Evolutionary conservation across 306 rosid genomes (phyloP), one percentile per base, ranked within the genome.

Genomic region (Fagus sylvatica): DNA sequence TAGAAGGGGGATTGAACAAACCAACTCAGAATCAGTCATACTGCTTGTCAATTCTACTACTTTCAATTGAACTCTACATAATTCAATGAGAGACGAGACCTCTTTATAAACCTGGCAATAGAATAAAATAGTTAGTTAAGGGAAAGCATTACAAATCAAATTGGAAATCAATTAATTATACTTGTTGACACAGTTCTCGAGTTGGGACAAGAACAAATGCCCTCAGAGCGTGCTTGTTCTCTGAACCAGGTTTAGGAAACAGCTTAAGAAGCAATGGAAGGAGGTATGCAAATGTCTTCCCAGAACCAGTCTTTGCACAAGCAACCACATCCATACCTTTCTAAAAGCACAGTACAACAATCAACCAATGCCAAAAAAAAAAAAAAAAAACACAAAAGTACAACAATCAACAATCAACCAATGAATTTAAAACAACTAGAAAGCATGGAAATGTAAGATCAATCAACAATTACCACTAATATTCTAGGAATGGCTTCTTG

Each of bases 301-400:
- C 98, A 1, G 98, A 95, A 71, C 98, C 98, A 8, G 98, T 95
- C 82, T 92, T 92, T 2, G 98, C 98, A 49, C 98, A 83, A 34
- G 98, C 98, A 60, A 92, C 98, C 53, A 95, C 97, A 67, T 95
- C 98, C 75, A 91, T 95, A 13, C 98, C 98, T 88, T 92, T 88
- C 98, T 94, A 87, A 62, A 53, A 70, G 19, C 32, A 51, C 72
- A 6, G 39, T 2, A n/a, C n/a, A n/a, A n/a, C n/a, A n/a, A n/a
- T n/a, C n/a, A n/a, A n/a, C n/a, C n/a, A n/a, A n/a, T n/a, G n/a
- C n/a, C 4, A 28, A 73, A 77, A n/a, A n/a, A n/a, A n/a, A n/a
- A n/a, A n/a, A n/a, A n/a, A n/a, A n/a, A n/a, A n/a, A n/a, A n/a
- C n/a, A n/a, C n/a, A n/a, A 28, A 73, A 77, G 12, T 16, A 53